phyloP scores from a whole-genome alignment of 2,329 filamentous ascomycete species.

The Dothistroma septosporum region DNA sequence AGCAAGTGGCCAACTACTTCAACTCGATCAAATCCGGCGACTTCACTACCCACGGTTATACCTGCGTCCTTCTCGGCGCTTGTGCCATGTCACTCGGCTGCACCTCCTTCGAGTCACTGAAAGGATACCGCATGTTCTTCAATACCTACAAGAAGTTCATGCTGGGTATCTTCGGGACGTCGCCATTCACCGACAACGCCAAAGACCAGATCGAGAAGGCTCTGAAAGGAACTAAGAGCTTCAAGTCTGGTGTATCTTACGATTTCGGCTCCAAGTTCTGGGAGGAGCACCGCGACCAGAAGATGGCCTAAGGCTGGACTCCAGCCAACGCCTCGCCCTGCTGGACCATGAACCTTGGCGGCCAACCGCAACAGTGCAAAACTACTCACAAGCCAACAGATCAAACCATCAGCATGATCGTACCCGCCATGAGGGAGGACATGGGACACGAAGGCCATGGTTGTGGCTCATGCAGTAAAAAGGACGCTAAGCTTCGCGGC shows the following conservation, averaged over 20 bases:
- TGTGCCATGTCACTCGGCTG: slow-evolving; percentile 15
- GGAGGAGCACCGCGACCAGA: not conserved
- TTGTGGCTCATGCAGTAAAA: not conserved
- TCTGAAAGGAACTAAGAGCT: slow-evolving; percentile 7
- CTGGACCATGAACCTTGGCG: not conserved
- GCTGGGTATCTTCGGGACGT: slow-evolving; percentile 6
- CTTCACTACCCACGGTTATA: slow-evolving; percentile 8
- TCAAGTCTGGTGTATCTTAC: slow-evolving; percentile 11
- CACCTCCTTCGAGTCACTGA: not conserved
- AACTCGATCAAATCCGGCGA: slow-evolving; percentile 10
- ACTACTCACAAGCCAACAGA: not conserved
- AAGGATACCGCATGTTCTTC: slow-evolving; percentile 2
- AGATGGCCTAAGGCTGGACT: not conserved
- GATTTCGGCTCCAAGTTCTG: not conserved
- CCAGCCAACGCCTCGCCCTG: not conserved
- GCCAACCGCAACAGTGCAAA: not conserved
- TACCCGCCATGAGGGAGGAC: slow-evolving; percentile 1
- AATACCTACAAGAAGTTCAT: slow-evolving; percentile 7
- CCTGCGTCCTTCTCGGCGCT: slow-evolving; percentile 14
- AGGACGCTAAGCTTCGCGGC: not conserved
- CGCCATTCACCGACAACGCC: slow-evolving; percentile 8
- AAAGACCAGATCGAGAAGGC: slow-evolving; percentile 11
- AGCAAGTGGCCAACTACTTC: slow-evolving; percentile 13
- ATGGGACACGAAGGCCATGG: not conserved
- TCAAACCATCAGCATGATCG: not conserved